Evolutionary conservation across 768 basidiomycete species (phyloP).

Genomic region (Leccinellum rugosiceps): DNA sequence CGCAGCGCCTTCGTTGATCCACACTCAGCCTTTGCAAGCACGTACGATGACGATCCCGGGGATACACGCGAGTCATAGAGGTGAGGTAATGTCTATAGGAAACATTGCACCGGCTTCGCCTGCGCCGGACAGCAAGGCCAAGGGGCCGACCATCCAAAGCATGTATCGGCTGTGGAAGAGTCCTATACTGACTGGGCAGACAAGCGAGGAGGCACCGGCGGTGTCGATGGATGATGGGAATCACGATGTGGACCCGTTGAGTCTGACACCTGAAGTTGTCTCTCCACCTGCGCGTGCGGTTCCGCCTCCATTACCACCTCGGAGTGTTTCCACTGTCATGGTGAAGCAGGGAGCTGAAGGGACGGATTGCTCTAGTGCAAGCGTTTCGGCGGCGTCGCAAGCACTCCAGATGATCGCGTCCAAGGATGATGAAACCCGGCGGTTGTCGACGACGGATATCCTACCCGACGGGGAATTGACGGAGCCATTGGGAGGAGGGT

Average conservation of each 20-base stretch:
- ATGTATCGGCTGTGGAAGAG: conserved; percentile 77
- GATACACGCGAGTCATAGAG: conserved; percentile 81
- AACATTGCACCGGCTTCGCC: conserved; percentile 54
- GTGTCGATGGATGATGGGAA: conserved; percentile 18
- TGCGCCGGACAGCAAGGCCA: conserved; percentile 34
- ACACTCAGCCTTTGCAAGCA: conserved; percentile 69
- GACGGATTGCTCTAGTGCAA: conserved; percentile 12
- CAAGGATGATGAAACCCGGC: conserved; percentile 40
- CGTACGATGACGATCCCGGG: conserved; percentile 86
- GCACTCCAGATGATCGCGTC: conserved; percentile 56
- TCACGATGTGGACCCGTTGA: conserved; percentile 30
- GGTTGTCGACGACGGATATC: conserved; percentile 15
- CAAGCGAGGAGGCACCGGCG: conserved; percentile 14
- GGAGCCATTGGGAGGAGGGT: background rate
- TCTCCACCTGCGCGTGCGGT: conserved; percentile 26
- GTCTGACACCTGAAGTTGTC: conserved; percentile 22
- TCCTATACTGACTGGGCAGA: conserved; percentile 36
- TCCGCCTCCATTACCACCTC: conserved; percentile 42
- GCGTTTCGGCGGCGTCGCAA: conserved; percentile 45
- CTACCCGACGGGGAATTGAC: conserved; percentile 4
- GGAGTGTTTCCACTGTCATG: conserved; percentile 33
- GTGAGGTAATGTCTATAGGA: conserved; percentile 83
- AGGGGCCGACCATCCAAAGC: conserved; percentile 58
- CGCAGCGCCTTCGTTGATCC: conserved; percentile 49
- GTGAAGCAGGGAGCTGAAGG: conserved; percentile 30